phyloP scores from a whole-genome alignment of 2,329 filamentous ascomycete species.

The Colletotrichum kahawae region DNA sequence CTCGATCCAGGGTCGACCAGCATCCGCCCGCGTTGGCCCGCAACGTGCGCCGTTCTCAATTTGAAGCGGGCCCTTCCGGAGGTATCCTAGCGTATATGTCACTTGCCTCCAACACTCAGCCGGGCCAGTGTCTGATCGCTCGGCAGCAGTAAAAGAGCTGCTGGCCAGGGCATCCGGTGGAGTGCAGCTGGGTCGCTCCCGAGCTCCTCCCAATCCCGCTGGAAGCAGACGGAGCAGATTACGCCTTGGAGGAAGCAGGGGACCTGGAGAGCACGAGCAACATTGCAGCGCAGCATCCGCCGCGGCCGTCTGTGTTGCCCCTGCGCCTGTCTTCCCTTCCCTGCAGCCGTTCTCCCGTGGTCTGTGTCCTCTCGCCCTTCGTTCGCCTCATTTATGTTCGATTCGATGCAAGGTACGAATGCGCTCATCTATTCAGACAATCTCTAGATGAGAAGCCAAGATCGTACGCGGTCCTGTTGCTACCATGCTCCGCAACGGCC shows the following conservation, averaged over 20 bases:
- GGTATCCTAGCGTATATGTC: background rate
- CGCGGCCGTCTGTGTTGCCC: slow-evolving; percentile 19
- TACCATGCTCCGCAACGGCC: slow-evolving; percentile 7
- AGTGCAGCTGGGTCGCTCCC: slow-evolving; percentile 2
- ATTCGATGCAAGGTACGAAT: slow-evolving; percentile 20
- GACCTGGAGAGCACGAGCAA: slow-evolving; percentile 13
- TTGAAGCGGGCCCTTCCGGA: slow-evolving; percentile 19
- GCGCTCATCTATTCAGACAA: background rate
- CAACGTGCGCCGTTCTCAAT: slow-evolving; percentile 19
- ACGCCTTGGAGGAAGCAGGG: slow-evolving; percentile 9
- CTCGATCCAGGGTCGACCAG: slow-evolving; percentile 9
- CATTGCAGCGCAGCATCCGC: slow-evolving; percentile 18
- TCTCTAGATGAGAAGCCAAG: slow-evolving; percentile 9
- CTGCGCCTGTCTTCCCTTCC: slow-evolving; percentile 21
- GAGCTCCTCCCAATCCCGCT: background rate
- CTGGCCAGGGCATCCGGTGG: background rate
- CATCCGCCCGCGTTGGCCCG: slow-evolving; percentile 20
- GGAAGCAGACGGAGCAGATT: background rate
- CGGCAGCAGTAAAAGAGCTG: background rate
- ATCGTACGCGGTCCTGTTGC: background rate
- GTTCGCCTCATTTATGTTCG: slow-evolving; percentile 19
- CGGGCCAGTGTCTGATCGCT: slow-evolving; percentile 15
- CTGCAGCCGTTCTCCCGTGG: slow-evolving; percentile 24
- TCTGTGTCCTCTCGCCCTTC: slow-evolving; percentile 18
- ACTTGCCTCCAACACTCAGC: background rate